Evolutionary conservation across 2,329 filamentous ascomycete species (phyloP).

Genomic region (Xylaria sp.): DNA sequence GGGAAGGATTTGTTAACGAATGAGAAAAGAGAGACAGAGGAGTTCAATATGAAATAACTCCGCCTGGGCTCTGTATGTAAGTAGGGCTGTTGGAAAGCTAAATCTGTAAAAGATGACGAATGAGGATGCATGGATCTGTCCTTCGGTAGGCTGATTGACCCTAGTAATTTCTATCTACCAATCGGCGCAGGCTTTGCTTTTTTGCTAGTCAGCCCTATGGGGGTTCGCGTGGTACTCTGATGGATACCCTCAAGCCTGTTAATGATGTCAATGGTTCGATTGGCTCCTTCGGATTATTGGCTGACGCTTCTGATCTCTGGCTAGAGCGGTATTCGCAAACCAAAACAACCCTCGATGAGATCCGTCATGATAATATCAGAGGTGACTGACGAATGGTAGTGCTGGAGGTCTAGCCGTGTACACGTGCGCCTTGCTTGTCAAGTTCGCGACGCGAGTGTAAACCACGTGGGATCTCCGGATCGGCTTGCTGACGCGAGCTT

Average conservation of each 20-base stretch:
- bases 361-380: not conserved
- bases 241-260: not conserved
- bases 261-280: conserved; percentile 25
- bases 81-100: not conserved
- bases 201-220: conserved; percentile 28
- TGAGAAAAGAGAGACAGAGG: conserved; percentile 11
- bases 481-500: not conserved
- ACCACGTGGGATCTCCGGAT: not conserved
- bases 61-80: conserved; percentile 10
- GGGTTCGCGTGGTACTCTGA: conserved; percentile 8
- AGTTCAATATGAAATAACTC: not conserved
- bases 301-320: too few relatives aligned
- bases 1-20: conserved; percentile 8
- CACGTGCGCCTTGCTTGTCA: not conserved
- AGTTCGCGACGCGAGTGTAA: not conserved
- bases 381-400: not conserved
- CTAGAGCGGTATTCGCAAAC: not conserved
- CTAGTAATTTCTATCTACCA: conserved; percentile 22
- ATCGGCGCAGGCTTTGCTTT: conserved; percentile 11
- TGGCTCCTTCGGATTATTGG: conserved; percentile 3
- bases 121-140: not conserved
- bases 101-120: conserved; percentile 6
- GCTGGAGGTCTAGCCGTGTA: not conserved
- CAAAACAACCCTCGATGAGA: too few relatives aligned
- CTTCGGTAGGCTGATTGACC: conserved; percentile 16